Evolutionary conservation across 139 green algal species (phyloP).

Genomic region (Coelastrella sp.): DNA sequence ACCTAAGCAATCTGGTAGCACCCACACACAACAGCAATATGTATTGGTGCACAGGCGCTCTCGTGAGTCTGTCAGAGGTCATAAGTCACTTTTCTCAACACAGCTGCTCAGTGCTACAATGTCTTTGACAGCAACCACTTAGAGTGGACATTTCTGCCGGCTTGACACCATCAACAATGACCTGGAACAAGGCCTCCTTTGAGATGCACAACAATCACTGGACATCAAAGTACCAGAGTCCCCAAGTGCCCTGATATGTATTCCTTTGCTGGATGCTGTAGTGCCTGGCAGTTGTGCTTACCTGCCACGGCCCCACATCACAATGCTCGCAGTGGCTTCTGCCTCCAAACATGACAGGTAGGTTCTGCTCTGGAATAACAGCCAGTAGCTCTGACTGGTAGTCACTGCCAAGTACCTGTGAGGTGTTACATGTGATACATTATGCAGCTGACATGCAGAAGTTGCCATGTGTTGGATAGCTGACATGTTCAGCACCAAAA

Average conservation of each 20-base stretch:
- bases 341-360: conserved; percentile 36
- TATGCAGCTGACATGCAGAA: neutral
- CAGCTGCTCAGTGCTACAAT: no score
- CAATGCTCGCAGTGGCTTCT: conserved; percentile 32
- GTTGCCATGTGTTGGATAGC: no score
- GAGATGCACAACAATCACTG: no score
- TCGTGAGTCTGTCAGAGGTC: no score
- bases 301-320: conserved; percentile 34
- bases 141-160: no score
- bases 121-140: no score
- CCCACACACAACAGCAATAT: neutral
- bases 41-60: no score
- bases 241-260: neutral
- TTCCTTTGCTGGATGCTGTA: neutral
- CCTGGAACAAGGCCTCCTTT: no score
- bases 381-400: conserved; percentile 37
- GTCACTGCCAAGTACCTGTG: conserved; percentile 28
- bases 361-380: conserved; percentile 31
- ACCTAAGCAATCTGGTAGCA: neutral
- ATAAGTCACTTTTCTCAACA: no score
- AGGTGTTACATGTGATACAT: neutral
- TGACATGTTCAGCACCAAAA: no score
- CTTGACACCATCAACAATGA: no score
- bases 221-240: neutral
- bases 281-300: neutral